Conservation (phyloP, 1,284 basidiomycete genomes). For the Thecaphora frezii region DNA sequence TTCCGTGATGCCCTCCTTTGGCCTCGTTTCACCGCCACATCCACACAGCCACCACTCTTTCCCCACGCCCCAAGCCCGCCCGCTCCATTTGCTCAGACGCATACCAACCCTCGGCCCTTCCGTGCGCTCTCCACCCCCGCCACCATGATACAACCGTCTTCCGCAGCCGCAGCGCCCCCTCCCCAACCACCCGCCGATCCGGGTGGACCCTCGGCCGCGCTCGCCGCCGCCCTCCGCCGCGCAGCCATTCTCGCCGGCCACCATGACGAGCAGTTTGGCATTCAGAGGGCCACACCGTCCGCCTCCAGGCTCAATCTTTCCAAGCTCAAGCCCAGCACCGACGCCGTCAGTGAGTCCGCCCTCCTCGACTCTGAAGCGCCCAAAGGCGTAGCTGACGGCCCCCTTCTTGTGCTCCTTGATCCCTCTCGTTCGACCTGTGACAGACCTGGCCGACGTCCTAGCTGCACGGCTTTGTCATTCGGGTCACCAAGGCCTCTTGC, state of each 20-base stretch:
- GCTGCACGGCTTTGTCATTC: conserved; percentile 9
- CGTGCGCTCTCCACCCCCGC: too few species aligned
- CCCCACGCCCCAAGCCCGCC: too few species aligned
- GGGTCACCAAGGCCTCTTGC: conserved; percentile 1
- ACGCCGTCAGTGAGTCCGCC: conserved; percentile 11
- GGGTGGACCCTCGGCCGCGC: neutral
- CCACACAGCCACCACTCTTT: too few species aligned
- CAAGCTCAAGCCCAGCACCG: conserved; percentile 14
- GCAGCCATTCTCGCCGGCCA: conserved; percentile 15
- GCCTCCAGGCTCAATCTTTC: too few species aligned
- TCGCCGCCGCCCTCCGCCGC: neutral
- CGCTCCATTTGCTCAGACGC: too few species aligned
- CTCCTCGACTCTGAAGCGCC: too few species aligned
- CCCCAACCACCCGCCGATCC: neutral
- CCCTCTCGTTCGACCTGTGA: conserved; percentile 7
- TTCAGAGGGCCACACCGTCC: conserved; percentile 14
- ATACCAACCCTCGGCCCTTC: too few species aligned
- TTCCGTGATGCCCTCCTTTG: too few species aligned
- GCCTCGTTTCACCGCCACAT: too few species aligned
- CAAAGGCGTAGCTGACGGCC: too few species aligned
- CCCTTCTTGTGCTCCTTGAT: conserved; percentile 12
- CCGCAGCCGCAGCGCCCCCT: too few species aligned
- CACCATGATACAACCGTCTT: too few species aligned
- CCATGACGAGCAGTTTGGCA: conserved; percentile 24
- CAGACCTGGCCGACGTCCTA: conserved; percentile 11